These are phyloP conservation scores for Aspergillus sp. DNA, from an alignment of 2,329 filamentous ascomycete species.

Conservation along the genomic window DNA sequence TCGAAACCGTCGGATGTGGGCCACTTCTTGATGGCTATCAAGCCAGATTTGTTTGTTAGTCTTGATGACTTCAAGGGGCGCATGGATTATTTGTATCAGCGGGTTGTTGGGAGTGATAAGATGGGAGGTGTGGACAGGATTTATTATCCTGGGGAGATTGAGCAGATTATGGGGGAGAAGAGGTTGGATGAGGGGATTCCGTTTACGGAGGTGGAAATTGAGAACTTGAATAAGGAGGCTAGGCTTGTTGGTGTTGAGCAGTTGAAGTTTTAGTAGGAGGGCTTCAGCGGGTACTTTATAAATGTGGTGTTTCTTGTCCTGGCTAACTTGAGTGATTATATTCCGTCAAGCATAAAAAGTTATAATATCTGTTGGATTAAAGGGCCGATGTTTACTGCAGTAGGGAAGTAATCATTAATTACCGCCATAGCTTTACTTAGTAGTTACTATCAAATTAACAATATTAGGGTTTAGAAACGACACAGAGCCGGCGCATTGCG, in stretches of 20 bases:
- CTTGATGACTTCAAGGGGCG: conserved; percentile 65
- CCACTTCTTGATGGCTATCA: conserved; percentile 70
- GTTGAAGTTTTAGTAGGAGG: background rate
- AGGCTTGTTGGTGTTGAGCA: conserved; percentile 38
- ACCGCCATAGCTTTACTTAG: no score
- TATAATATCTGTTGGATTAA: no score
- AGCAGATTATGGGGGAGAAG: conserved; percentile 49
- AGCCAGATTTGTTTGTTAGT: conserved; percentile 72
- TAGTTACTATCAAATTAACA: no score
- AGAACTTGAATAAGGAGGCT: conserved; percentile 52
- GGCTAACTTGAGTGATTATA: no score
- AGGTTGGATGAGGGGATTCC: conserved; percentile 48
- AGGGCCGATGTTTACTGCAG: no score
- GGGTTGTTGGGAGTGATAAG: conserved; percentile 54
- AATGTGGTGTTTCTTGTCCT: no score
- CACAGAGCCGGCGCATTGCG: no score
- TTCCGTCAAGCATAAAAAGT: no score
- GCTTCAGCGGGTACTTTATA: no score
- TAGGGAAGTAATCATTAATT: no score
- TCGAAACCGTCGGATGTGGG: conserved; percentile 69
- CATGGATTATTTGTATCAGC: conserved; percentile 59
- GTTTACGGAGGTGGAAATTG: conserved; percentile 49
- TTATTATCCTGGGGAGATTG: conserved; percentile 59
- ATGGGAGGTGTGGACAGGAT: conserved; percentile 56
- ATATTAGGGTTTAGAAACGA: no score